Conservation (phyloP, 768 basidiomycete genomes). For the Leccinum incarnatum region DNA sequence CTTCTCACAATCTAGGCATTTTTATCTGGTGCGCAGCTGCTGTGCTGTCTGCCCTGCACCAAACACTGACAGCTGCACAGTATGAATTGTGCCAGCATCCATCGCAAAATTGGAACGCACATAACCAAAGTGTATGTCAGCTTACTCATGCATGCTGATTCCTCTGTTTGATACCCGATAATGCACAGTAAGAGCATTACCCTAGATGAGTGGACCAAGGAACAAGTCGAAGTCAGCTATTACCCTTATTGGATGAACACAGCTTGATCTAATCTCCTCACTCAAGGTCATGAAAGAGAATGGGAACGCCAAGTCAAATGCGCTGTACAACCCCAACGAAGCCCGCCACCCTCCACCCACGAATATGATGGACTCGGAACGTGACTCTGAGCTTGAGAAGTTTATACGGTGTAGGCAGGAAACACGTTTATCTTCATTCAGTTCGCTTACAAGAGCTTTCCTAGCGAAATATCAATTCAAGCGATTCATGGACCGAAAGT, state of each 20-base stretch:
- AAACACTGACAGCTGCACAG: conserved; percentile 37
- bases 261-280: conserved; percentile 12
- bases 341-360: conserved; percentile 77
- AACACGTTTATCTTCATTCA: neutral
- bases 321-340: conserved; percentile 81
- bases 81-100: conserved; percentile 84
- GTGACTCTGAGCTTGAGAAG: conserved; percentile 88
- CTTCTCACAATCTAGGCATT: conserved; percentile 83
- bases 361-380: conserved; percentile 70
- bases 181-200: conserved; percentile 78
- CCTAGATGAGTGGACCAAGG: conserved; percentile 83
- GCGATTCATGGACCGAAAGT: conserved; percentile 54
- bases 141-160: neutral
- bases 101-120: conserved; percentile 94
- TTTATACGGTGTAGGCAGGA: conserved; percentile 73
- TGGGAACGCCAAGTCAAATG: conserved; percentile 82
- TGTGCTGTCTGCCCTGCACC: neutral
- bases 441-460: neutral
- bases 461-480: conserved; percentile 82
- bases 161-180: conserved; percentile 5
- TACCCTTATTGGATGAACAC: conserved; percentile 5
- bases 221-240: conserved; percentile 75
- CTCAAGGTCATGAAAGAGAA: conserved; percentile 70
- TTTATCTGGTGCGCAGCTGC: conserved; percentile 68
- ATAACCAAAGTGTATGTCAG: conserved; percentile 82